Evolutionary conservation across 352 stramenopile species (phyloP), one percentile per base, ranked within the genome.

Genomic region (Phytophthora boehmeriae): DNA sequence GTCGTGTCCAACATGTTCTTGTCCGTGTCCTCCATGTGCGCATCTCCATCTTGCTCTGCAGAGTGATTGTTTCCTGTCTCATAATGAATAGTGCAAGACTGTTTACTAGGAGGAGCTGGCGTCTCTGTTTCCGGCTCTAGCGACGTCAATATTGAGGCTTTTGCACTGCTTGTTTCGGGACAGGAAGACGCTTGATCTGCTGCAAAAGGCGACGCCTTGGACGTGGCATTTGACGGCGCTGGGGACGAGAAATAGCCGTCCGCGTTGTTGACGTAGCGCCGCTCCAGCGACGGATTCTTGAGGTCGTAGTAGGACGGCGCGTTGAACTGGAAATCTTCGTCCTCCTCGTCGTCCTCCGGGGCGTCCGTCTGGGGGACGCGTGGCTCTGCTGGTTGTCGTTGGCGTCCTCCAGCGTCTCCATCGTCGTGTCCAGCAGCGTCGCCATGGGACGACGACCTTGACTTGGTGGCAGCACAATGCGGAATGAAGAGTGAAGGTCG

Each of bases 241-340:
- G 64, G 63, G 8, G 71, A 73, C 19, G 75, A 87, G 43, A 95
- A 95, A 60, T 95, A 95, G 8, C 83, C 86, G 54, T 95, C 86
- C 9, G 86, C 83, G 50, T 95, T 93, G 72, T 93, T 93, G 30
- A 95, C 81, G 63, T 95, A 95, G 53, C 65, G 76, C 38, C 56
- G 74, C 68, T 95, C 86, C 22, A 85, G 67, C 51, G 77, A 68
- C 20, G 83, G 82, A 54, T 93, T 83, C 59, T 82, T 82, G 17
- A 95, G 71, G 59, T 95, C 86, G 75, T 93, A 95, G 63, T 92
- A 95, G 34, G 78, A 75, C 22, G 86, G 86, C 30, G 86, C 86
- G 52, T 95, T 77, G 55, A 95, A 95, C 32, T 70, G 41, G 59
- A 95, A 93, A 55, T 76, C 78, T 44, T 89, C 83, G 32, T 92